Base-by-base conservation (phyloP, 2,329 filamentous ascomycete species). In the Beauveria sp. region DNA sequence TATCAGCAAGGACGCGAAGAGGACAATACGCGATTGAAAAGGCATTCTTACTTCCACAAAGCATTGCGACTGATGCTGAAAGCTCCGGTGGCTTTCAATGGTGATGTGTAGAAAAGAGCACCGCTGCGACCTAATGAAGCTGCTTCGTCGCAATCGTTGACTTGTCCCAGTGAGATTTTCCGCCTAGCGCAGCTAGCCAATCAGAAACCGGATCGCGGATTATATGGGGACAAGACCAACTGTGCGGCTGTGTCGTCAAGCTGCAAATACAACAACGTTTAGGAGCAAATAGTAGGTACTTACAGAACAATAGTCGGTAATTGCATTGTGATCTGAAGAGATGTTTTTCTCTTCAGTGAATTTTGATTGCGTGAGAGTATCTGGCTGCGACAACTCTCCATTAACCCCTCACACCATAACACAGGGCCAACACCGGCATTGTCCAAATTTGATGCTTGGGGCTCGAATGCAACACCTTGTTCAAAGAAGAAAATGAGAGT, bases 11-110 rank as follows among this genome's bases (percentile, higher is more conserved):
- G 7, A 16, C 12, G 5, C 4, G 7, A 16, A 40, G 7, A 7
- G 8, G 0, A 44, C 8, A n/a, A 37, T 4, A 9, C 26, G 10
- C 10, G 2, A 24, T 3, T 51, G 4, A n/a, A 18, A 3, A 28
- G 5, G 14, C 20, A 14, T 20, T 20, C 75, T 70, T 70, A 78
- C 77, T 81, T 77, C 73, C 75, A 57, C 79, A 81, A 70, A 80
- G 73, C 79, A 81, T 81, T 63, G 67, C 69, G 70, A 71, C 69
- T 64, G 65, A 59, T 62, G 61, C 50, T 64, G 63, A 62, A 65
- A 68, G 70, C 69, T 68, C 59, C 59, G 61, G 59, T 60, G 62
- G 65, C 66, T 65, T 65, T 65, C 68, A 71, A 72, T 72, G 67
- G 69, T 68, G 63, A 66, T 63, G 64, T 64, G 46, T 22, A 53